Evolutionary conservation across 1,284 basidiomycete genomes (phyloP).

Genomic region (Rugosomyces carneus): DNA sequence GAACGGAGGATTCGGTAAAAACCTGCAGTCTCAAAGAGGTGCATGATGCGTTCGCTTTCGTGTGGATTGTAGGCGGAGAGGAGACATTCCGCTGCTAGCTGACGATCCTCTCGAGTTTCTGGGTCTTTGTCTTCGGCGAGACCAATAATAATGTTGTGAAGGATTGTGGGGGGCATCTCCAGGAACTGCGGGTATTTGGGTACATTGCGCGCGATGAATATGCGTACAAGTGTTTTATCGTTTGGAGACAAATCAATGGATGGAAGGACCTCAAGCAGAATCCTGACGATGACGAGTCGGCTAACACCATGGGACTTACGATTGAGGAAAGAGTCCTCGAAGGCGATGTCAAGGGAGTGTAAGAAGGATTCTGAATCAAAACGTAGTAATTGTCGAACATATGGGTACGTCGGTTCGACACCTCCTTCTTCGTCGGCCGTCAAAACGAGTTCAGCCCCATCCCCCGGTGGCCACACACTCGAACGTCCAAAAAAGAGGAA

Average conservation of each 20-base stretch:
- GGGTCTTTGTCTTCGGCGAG: conserved; percentile 71
- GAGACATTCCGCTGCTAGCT: conserved; percentile 94
- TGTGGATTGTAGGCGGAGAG: conserved; percentile 87
- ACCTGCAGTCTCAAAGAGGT: conserved; percentile 74
- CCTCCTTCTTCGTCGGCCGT: conserved; percentile 69
- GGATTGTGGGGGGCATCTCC: conserved; percentile 52
- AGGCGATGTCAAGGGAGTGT: conserved; percentile 90
- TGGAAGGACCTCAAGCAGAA: conserved; percentile 73
- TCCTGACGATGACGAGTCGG: conserved; percentile 80
- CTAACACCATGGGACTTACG: conserved; percentile 63
- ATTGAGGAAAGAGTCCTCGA: conserved; percentile 90
- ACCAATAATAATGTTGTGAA: conserved; percentile 74
- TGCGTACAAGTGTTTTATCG: conserved; percentile 82
- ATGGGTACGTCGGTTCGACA: conserved; percentile 81
- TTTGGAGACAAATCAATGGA: conserved; percentile 49
- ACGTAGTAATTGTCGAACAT: conserved; percentile 75
- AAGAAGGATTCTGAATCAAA: conserved; percentile 96
- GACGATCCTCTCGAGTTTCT: conserved; percentile 85
- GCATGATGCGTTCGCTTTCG: conserved; percentile 63
- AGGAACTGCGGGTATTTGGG: conserved; percentile 96
- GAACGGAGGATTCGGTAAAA: conserved; percentile 88
- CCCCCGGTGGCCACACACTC: conserved; percentile 69
- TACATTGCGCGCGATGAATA: conserved; percentile 94
- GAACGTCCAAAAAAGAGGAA: conserved; percentile 86
- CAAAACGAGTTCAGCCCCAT: conserved; percentile 66